Percentiles rank a stretch among this genome's conserved stretches.
phyloP scores from a whole-genome alignment of 176 grass and related monocot genomes.

The Guadua angustifolia region DNA sequence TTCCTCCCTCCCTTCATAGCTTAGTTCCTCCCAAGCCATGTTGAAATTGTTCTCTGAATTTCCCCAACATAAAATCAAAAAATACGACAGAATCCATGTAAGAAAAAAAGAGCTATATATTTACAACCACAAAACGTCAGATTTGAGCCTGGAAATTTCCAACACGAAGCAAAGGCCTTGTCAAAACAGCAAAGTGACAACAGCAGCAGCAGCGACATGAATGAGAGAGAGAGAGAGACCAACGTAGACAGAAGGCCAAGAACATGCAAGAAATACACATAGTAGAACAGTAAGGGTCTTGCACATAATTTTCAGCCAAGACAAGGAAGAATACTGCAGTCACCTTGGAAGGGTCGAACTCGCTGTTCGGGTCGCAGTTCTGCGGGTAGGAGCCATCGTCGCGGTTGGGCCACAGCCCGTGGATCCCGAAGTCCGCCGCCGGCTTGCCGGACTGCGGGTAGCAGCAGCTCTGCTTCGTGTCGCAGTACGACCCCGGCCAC shows the following conservation, averaged over 20 bases:
- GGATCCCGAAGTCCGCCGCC: slow-evolving; percentile 88
- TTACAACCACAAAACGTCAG: not conserved
- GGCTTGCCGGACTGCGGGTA: slow-evolving; percentile 87
- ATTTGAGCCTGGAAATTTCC: not conserved
- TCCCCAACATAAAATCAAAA: no score
- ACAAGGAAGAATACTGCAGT: not conserved
- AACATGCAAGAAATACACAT: not conserved
- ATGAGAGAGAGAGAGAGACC: not conserved
- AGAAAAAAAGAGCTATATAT: no score
- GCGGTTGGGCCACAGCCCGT: slow-evolving; percentile 95
- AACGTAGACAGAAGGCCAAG: not conserved
- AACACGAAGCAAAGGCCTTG: not conserved
- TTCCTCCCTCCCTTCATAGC: not conserved
- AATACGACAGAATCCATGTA: no score
- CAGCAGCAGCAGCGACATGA: not conserved
- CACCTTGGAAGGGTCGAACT: slow-evolving; percentile 73
- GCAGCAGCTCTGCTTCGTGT: slow-evolving; percentile 88
- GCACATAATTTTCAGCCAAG: not conserved
- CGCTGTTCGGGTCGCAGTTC: slow-evolving; percentile 59
- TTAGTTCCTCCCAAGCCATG: not conserved
- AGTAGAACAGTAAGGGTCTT: not conserved
- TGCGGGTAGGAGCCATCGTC: slow-evolving; percentile 89
- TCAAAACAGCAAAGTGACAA: not conserved
- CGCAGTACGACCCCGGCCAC: slow-evolving; percentile 95
- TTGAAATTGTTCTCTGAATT: not conserved